Evolutionary conservation across 495 filamentous ascomycete species (phyloP).

Genomic region (Lophiotrema nucula): DNA sequence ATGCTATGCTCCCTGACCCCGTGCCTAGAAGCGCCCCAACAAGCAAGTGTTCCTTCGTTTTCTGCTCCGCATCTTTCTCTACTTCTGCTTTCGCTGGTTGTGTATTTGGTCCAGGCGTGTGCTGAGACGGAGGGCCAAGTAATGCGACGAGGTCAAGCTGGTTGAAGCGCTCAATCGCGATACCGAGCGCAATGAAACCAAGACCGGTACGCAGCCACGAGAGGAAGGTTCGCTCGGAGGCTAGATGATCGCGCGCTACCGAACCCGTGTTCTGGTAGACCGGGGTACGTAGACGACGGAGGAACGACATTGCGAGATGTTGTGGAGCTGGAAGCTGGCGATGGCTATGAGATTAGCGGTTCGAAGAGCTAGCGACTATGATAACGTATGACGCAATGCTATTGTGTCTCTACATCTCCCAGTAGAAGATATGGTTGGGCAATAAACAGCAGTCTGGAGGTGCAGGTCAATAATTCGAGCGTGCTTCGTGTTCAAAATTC

Average conservation of each 20-base stretch:
- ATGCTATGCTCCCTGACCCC: constrained; percentile 29
- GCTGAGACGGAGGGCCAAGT: constrained; percentile 13
- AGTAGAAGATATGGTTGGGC: no score
- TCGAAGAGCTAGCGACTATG: no score
- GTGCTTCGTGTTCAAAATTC: no score
- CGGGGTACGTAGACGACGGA: constrained; percentile 17
- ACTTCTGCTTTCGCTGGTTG: not conserved
- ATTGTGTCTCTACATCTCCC: no score
- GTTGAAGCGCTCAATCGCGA: constrained; percentile 36
- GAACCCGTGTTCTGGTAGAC: constrained; percentile 36
- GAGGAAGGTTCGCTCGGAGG: constrained; percentile 57
- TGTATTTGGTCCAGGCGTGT: constrained; percentile 12
- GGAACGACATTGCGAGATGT: constrained; percentile 23
- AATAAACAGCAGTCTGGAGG: no score
- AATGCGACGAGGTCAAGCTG: constrained; percentile 17
- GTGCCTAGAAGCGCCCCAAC: constrained; percentile 28
- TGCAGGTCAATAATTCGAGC: no score
- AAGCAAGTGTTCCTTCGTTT: constrained; percentile 18
- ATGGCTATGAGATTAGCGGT: no score
- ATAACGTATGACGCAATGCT: no score
- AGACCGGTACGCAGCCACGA: constrained; percentile 56
- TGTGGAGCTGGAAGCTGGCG: no score
- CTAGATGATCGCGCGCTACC: constrained; percentile 51
- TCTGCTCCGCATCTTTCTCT: not conserved
- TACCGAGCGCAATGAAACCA: constrained; percentile 52